Evolutionary conservation across 805 yeast genomes (phyloP).

Genomic region (Scheffersomyces amazonensis): DNA sequence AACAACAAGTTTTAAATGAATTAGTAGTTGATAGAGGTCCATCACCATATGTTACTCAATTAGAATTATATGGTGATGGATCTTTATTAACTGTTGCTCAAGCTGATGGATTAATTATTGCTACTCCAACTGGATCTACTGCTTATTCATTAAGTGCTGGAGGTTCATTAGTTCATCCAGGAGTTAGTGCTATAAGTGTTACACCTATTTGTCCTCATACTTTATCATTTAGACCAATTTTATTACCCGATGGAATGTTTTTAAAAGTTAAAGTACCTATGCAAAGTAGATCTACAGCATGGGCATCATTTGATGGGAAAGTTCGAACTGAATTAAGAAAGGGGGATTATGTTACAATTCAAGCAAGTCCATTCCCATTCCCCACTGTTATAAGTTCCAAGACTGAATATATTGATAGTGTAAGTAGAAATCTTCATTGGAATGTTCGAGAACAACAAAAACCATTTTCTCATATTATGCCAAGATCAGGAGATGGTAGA

Average conservation of each 20-base stretch:
- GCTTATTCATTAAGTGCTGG: constrained; percentile 96
- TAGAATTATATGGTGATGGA: constrained; percentile 87
- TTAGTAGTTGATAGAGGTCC: constrained; percentile 93
- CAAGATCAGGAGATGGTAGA: not conserved
- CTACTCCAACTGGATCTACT: constrained; percentile 95
- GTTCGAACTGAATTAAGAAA: constrained; percentile 73
- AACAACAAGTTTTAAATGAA: constrained; percentile 84
- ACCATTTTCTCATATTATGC: constrained; percentile 45
- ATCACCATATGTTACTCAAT: constrained; percentile 84
- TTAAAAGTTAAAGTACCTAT: constrained; percentile 77
- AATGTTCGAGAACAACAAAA: constrained; percentile 87
- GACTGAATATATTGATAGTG: constrained; percentile 79
- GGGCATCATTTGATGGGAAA: constrained; percentile 97
- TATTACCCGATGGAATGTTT: constrained; percentile 90
- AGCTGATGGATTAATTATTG: constrained; percentile 89
- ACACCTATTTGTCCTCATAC: constrained; percentile 98
- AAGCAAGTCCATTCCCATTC: constrained; percentile 88
- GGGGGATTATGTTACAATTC: constrained; percentile 83
- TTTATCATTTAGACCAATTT: constrained; percentile 84
- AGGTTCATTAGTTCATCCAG: constrained; percentile 92
- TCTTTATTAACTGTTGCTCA: constrained; percentile 83
- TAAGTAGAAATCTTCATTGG: constrained; percentile 88
- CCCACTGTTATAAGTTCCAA: constrained; percentile 82
- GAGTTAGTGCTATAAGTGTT: constrained; percentile 85
- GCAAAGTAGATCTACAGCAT: constrained; percentile 83